Base-by-base conservation (phyloP, 1,284 basidiomycete species). In the Athelia psychrophila region DNA sequence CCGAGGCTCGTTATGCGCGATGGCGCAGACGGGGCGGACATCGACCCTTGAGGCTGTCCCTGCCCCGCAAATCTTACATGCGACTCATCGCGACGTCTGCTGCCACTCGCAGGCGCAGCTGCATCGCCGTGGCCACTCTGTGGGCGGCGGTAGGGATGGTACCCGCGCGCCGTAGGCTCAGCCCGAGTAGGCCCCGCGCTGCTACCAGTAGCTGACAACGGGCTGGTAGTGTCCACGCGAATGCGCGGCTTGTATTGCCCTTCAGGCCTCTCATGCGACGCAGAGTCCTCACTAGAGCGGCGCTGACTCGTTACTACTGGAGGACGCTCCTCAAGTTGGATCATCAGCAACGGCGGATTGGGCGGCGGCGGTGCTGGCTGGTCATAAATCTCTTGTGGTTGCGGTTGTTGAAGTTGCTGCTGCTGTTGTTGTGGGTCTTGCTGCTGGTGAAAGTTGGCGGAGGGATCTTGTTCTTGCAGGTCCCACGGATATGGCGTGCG, bases 391-490 rank as follows among this genome's bases (percentile, higher is more conserved):
- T 46, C 22, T 27, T 46, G 44, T 10, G 19, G 44, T 27, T 46
- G 20, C 16, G 4, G 44, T 6, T 27, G 44, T 20, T 23, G 22
- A 12, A 9, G 5, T 22, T 46, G 19, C 16, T 6, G 20, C 8
- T 4, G 44, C 44, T 46, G 44, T 18, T 46, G 44, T n/a, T 46
- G 44, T 9, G 5, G 44, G 16, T 46, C n/a, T 27, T 46, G 20
- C 16, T 4, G 44, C n/a, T 27, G 44, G 10, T 23, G 22, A 5
- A 9, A 12, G 19, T 46, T 5, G 8, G 15, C 6, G 66, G 81
- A 51, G 57, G 54, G 2, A 55, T 60, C 32, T 48, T 60, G 38
- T 45, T 60, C 38, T 30, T 30, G 27, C 8, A 42, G 38, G 16
- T 42, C 38, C 38, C 38, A 42, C 38, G 38, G 20, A n/a, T 42